Evolutionary conservation across 2,329 filamentous ascomycete species (phyloP).

Genomic region (Sarocladium kiliense): DNA sequence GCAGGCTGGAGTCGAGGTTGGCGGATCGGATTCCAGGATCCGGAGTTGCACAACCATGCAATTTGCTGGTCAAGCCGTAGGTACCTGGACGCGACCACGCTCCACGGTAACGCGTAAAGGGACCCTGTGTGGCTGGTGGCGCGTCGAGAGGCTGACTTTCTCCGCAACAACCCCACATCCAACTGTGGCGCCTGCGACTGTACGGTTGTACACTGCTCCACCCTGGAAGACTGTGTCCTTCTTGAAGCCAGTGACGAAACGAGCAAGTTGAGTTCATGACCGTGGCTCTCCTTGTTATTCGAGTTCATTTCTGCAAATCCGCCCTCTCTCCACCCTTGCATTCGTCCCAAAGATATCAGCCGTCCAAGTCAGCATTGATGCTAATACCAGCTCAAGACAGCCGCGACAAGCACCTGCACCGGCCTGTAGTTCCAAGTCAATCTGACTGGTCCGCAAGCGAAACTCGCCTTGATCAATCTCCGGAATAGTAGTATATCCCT

Average conservation of each 20-base stretch:
- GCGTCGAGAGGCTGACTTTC: neutral
- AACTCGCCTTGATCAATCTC: no score
- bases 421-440: no score
- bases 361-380: no score
- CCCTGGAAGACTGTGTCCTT: neutral
- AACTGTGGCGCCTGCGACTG: neutral
- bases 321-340: no score
- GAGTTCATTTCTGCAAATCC: no score
- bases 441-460: no score
- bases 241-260: neutral
- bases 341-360: no score
- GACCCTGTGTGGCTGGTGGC: slow-evolving; percentile 1
- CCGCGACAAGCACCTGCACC: no score
- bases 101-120: slow-evolving; percentile 3
- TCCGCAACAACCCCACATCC: slow-evolving; percentile 2
- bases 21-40: slow-evolving; percentile 4
- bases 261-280: no score
- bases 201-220: neutral
- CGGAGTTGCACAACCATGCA: neutral
- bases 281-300: no score
- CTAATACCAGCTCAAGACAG: no score
- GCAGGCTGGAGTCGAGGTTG: neutral
- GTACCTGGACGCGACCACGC: neutral
- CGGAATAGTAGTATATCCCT: no score
- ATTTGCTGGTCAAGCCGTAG: neutral